These are phyloP conservation scores for Boletus sp. DNA, from an alignment of 768 basidiomycete species.

Conservation along the genomic window DNA sequence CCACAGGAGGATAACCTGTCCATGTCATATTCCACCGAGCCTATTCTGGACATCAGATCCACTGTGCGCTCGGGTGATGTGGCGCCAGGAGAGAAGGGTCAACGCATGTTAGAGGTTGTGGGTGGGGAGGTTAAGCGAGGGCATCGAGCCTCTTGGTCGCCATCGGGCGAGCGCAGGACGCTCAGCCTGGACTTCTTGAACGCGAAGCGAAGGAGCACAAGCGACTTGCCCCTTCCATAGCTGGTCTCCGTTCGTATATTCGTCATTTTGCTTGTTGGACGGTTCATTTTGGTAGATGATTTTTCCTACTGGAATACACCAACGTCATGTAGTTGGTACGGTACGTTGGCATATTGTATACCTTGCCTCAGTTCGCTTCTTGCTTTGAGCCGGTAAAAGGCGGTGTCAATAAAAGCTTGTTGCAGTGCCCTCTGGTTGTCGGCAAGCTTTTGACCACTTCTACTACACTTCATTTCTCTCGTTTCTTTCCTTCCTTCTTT, in stretches of 20 bases:
- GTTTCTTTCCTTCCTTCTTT: neutral
- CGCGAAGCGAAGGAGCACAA: slow-evolving; percentile 25
- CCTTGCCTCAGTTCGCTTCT: neutral
- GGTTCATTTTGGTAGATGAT: neutral
- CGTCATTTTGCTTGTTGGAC: neutral
- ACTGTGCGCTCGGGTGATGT: slow-evolving; percentile 20
- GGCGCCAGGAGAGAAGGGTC: slow-evolving; percentile 1
- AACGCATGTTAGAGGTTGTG: neutral
- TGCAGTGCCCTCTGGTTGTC: too few relatives aligned
- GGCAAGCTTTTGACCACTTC: too few relatives aligned
- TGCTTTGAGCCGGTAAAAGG: neutral
- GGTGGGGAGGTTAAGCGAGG: slow-evolving; percentile 9
- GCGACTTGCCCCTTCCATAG: slow-evolving; percentile 58
- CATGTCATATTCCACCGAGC: slow-evolving; percentile 4
- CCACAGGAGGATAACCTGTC: slow-evolving; percentile 7
- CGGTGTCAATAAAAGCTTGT: neutral
- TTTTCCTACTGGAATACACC: too few relatives aligned
- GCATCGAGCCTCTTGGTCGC: slow-evolving; percentile 29
- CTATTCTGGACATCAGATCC: slow-evolving; percentile 23
- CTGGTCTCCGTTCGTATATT: neutral
- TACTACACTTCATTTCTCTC: slow-evolving; percentile 1
- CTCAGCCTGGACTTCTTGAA: neutral
- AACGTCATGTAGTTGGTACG: neutral
- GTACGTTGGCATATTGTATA: neutral
- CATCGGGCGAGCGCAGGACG: slow-evolving; percentile 22